Conservation (phyloP, 202 grass and related monocot species). For the Cymbopogon flexuosus region DNA sequence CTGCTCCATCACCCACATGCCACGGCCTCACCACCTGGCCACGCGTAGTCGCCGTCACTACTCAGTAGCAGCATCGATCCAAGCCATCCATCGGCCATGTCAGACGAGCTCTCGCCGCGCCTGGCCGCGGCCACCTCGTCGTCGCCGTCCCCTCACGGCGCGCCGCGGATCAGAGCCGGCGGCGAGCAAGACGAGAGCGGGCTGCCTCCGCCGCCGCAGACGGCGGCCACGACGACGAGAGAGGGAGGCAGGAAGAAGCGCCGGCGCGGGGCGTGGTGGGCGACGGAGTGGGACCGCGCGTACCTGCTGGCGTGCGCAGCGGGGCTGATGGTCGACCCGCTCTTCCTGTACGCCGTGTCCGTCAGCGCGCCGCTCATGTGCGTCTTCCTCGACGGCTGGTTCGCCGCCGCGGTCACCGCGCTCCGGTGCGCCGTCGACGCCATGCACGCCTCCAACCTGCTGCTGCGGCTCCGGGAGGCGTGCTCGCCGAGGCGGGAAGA, state of each 20-base stretch:
- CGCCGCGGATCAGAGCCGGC: not conserved
- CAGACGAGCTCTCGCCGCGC: not conserved
- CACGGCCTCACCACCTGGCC: not conserved
- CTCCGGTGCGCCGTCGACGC: conserved; percentile 78
- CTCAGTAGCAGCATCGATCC: not conserved
- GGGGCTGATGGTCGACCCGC: conserved; percentile 73
- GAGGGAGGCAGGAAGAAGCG: not conserved
- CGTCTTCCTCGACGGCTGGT: conserved; percentile 86
- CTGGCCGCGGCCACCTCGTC: not conserved
- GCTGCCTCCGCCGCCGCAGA: not conserved
- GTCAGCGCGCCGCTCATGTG: conserved; percentile 71
- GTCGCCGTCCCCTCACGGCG: not conserved
- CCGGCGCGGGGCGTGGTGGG: conserved; percentile 14
- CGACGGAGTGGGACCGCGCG: conserved; percentile 62
- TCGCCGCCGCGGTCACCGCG: conserved; percentile 63
- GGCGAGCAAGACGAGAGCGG: not conserved
- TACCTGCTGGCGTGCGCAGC: conserved; percentile 77
- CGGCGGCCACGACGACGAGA: not conserved
- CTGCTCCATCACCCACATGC: conserved; percentile 1
- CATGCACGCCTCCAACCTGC: conserved; percentile 65
- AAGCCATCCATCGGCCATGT: conserved; percentile 18
- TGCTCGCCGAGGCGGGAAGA: not conserved
- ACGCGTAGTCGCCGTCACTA: not conserved
- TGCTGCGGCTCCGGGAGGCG: conserved; percentile 11
- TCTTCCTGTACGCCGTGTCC: conserved; percentile 74